Conservation (phyloP, 108 stramenopile species). For the Licmophora abbreviata region DNA sequence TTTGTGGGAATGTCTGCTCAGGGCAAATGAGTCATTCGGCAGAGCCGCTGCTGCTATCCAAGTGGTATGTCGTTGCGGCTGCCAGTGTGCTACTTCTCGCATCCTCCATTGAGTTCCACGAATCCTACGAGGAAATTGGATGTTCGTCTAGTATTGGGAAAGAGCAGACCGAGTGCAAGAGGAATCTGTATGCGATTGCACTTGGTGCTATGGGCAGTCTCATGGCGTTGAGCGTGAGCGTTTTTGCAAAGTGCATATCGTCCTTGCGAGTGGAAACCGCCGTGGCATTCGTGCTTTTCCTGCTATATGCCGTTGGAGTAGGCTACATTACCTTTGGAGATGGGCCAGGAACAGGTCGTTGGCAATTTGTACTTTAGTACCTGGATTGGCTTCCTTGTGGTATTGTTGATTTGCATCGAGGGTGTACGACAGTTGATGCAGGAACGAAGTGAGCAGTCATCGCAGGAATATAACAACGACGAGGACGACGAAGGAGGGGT, state of each 20-base stretch:
- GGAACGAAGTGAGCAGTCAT: neutral
- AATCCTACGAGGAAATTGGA: conserved; percentile 6
- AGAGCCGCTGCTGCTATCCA: conserved; percentile 7
- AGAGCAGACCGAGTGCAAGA: no score
- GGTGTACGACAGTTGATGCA: conserved; percentile 9
- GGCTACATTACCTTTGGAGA: conserved; percentile 29
- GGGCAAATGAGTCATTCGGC: no score
- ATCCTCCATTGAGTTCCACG: conserved; percentile 10
- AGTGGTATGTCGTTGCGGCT: conserved; percentile 20
- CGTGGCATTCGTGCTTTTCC: conserved; percentile 10
- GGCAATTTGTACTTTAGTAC: conserved; percentile 43
- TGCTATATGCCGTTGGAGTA: conserved; percentile 29
- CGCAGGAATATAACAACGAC: neutral
- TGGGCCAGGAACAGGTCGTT: conserved; percentile 21
- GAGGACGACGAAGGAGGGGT: neutral
- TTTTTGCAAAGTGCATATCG: no score
- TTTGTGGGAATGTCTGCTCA: conserved; percentile 11
- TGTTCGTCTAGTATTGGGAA: no score
- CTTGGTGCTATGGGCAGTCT: conserved; percentile 21
- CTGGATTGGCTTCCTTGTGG: conserved; percentile 27
- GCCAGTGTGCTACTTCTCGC: conserved; percentile 4
- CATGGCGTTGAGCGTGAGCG: conserved; percentile 1
- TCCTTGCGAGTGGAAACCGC: conserved; percentile 10
- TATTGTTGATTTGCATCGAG: conserved; percentile 14
- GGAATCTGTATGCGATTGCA: conserved; percentile 24